Evolutionary conservation across 306 rosid species (phyloP).

Genomic region (Arachis hypogaea): DNA sequence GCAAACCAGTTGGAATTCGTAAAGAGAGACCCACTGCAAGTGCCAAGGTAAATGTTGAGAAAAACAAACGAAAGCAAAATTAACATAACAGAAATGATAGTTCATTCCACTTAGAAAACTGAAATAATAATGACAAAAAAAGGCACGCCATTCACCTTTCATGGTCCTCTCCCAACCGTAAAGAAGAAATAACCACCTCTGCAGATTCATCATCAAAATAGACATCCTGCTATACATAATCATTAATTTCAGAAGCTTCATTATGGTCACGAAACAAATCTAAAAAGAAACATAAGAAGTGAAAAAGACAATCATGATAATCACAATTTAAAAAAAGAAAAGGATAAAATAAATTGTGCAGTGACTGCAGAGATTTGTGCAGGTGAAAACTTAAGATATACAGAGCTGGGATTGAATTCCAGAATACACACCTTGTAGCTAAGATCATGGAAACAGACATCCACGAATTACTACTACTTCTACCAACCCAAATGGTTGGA

Average conservation of each 20-base stretch:
- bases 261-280: slow-evolving; percentile 27
- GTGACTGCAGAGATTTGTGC: slow-evolving; percentile 9
- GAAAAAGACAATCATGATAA: slow-evolving; percentile 14
- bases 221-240: slow-evolving; percentile 69
- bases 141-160: slow-evolving; percentile 64
- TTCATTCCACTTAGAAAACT: background rate
- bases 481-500: too few species aligned
- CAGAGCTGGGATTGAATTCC: background rate
- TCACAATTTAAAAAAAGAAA: background rate
- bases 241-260: slow-evolving; percentile 29
- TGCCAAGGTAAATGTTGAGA: slow-evolving; percentile 13
- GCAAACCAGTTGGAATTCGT: slow-evolving; percentile 99
- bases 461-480: too few species aligned
- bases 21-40: slow-evolving; percentile 86
- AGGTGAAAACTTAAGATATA: background rate
- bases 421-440: background rate
- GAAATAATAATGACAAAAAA: slow-evolving; percentile 1
- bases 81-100: background rate
- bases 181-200: slow-evolving; percentile 92
- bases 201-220: slow-evolving; percentile 99
- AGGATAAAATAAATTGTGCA: background rate
- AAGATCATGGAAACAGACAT: background rate
- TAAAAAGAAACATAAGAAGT: background rate
- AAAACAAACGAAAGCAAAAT: background rate
- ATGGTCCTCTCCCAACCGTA: slow-evolving; percentile 96